phyloP scores from a whole-genome alignment of 2,329 filamentous ascomycete genomes.

The Magnaporthiopsis poae region DNA sequence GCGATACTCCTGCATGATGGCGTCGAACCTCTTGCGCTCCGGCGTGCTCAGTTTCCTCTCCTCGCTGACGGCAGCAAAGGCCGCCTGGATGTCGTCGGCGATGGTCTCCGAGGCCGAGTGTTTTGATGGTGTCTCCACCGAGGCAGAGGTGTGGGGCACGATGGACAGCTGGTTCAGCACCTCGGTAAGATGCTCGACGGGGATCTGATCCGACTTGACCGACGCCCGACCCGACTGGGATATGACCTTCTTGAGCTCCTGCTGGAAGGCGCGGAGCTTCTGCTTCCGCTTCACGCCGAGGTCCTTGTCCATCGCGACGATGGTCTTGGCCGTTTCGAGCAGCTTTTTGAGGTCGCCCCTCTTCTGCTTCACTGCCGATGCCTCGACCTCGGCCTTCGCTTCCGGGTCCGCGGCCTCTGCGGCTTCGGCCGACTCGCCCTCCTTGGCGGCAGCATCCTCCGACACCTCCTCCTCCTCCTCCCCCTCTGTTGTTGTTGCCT shows the following conservation, averaged over 20 bases:
- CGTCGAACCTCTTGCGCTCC: slow-evolving; percentile 44
- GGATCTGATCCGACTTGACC: slow-evolving; percentile 34
- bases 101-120: background rate
- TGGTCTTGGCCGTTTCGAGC: slow-evolving; percentile 31
- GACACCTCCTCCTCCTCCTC: slow-evolving; percentile 20
- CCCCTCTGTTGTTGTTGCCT: slow-evolving; percentile 12
- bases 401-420: slow-evolving; percentile 21
- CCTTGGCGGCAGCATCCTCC: slow-evolving; percentile 18
- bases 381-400: slow-evolving; percentile 14
- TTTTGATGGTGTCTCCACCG: slow-evolving; percentile 25
- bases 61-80: background rate
- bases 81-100: background rate
- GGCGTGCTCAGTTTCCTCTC: slow-evolving; percentile 35
- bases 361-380: slow-evolving; percentile 9
- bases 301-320: slow-evolving; percentile 18
- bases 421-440: slow-evolving; percentile 12
- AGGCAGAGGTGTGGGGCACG: slow-evolving; percentile 5
- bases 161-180: slow-evolving; percentile 34
- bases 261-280: slow-evolving; percentile 62
- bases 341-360: slow-evolving; percentile 30
- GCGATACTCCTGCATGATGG: slow-evolving; percentile 51
- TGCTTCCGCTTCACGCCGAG: slow-evolving; percentile 65
- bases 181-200: slow-evolving; percentile 45
- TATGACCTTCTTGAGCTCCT: slow-evolving; percentile 54
- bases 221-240: slow-evolving; percentile 35